Base-by-base conservation (phyloP, 306 rosid species). In the Luffa aegyptiaca region DNA sequence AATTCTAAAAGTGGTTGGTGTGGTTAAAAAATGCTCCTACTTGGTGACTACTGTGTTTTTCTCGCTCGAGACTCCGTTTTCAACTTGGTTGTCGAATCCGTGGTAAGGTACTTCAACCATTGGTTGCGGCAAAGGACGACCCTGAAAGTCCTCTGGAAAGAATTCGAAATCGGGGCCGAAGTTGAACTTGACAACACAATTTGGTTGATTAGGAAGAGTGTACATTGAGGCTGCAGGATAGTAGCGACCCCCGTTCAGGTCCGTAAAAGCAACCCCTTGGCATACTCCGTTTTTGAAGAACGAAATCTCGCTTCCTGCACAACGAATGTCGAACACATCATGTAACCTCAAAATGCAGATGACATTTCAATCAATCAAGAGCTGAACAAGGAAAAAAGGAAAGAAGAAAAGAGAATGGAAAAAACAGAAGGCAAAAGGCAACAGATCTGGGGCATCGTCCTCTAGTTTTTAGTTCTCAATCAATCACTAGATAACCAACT, bases 221-320 rank as follows among this genome's bases (percentile, higher is more conserved):
- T 80, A 93, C 98, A 96, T 90, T 72, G 99, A 96, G 68, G 99
- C 98, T 74, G 97, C 97, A 56, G 97, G 99, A 79, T 93, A 93
- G 81, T 96, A 93, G 37, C 90, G 92, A 65, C 99, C 99, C 37
- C 97, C 99, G n/a, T 81, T 84, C 37, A 93, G 88, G 85, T 93
- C 98, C 80, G 88, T 89, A 85, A 90, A 96, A 78, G 97, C 99
- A 76, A 87, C 90, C 71, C 99, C 97, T 87, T 96, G 97, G 80
- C 92, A 93, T 26, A 88, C 84, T 31, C 98, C 99, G 20, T 96
- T 96, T 87, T 89, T 90, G 83, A 91, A 91, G 90, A 95, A 95
- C 4, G 89, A 91, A 71, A 92, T 91, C 87, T 92, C 97, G 79
- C 98, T 95, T 84, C 92, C 97, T 95, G 97, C 89, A 86, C 81